phyloP scores from a whole-genome alignment of 2,329 filamentous ascomycete species.

The Rhynchosporium graminicola region DNA sequence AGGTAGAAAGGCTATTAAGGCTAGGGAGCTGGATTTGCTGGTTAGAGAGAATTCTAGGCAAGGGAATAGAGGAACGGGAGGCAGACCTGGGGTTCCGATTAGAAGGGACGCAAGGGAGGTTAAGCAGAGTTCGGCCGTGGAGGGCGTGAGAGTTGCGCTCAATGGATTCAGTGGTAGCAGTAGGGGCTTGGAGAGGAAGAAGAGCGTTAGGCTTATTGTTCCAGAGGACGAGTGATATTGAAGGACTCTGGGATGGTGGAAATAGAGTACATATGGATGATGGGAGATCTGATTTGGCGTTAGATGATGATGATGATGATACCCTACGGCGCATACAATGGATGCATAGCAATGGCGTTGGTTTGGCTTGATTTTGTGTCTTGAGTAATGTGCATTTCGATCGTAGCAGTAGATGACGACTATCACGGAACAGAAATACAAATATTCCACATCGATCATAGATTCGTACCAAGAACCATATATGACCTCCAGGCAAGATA shows the following conservation, averaged over 20 bases:
- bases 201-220: constrained; percentile 63
- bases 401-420: background rate
- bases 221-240: constrained; percentile 34
- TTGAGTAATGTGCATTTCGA: background rate
- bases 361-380: background rate
- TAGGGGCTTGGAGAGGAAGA: constrained; percentile 56
- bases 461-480: background rate
- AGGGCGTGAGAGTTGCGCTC: constrained; percentile 56
- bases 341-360: constrained; percentile 6
- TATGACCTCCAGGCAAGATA: background rate
- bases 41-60: constrained; percentile 34
- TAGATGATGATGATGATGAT: constrained; percentile 14
- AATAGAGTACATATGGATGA: constrained; percentile 6
- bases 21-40: constrained; percentile 51
- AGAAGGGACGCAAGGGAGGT: constrained; percentile 56
- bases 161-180: constrained; percentile 25
- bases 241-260: background rate
- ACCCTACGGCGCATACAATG: constrained; percentile 11
- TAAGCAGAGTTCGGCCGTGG: constrained; percentile 60
- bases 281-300: constrained; percentile 12
- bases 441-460: background rate
- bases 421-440: background rate
- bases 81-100: constrained; percentile 36
- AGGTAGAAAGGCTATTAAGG: constrained; percentile 33
- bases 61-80: constrained; percentile 20